Evolutionary conservation across 768 basidiomycete species (phyloP).

Genomic region (Amanita pallidorosea): DNA sequence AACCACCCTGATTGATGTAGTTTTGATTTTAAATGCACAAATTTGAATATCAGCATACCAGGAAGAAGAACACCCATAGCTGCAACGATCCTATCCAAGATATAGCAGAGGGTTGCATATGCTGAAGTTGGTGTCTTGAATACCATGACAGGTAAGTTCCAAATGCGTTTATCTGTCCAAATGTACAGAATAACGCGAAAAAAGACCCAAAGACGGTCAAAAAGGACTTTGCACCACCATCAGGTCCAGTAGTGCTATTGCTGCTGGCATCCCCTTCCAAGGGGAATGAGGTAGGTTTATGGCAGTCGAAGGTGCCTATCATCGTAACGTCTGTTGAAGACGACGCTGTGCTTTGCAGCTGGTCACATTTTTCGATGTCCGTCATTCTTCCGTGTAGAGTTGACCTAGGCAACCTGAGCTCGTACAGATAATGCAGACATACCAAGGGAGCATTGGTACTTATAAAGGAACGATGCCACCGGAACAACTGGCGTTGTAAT

Average conservation of each 20-base stretch:
- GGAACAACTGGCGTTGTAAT: neutral
- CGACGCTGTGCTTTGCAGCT: neutral
- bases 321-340: neutral
- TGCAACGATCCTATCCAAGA: constrained; percentile 68
- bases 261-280: neutral
- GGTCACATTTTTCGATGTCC: constrained; percentile 2
- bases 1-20: constrained; percentile 35
- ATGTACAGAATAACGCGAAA: constrained; percentile 55
- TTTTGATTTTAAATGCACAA: neutral
- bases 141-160: constrained; percentile 69
- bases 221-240: constrained; percentile 16
- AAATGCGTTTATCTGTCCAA: constrained; percentile 64
- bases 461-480: neutral
- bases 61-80: constrained; percentile 60
- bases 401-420: neutral
- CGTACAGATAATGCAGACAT: neutral
- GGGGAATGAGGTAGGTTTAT: neutral
- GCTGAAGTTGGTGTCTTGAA: constrained; percentile 41
- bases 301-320: neutral
- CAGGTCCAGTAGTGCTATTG: neutral
- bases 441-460: neutral
- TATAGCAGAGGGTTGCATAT: constrained; percentile 41
- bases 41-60: constrained; percentile 27
- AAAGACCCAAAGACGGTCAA: constrained; percentile 56
- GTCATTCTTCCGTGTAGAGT: neutral